These are phyloP conservation scores for Tricholoma hemisulphureum DNA, from an alignment of 768 basidiomycete species.

Conservation along the genomic window DNA sequence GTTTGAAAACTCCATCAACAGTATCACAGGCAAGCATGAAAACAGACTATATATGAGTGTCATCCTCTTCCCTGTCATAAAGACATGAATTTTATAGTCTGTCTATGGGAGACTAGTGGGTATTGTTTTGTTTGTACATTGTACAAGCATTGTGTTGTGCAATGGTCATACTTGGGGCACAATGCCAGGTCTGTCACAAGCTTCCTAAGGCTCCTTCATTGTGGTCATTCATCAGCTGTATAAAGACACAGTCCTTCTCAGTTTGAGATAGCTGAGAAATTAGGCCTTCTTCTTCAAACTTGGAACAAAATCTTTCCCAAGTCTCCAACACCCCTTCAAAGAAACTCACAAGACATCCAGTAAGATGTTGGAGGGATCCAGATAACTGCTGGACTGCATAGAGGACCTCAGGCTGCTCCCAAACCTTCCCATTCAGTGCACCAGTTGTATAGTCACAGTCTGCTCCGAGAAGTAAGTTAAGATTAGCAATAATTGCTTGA, in stretches of 20 bases:
- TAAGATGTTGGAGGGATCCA: constrained; percentile 15
- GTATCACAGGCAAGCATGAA: neutral
- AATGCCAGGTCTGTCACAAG: constrained; percentile 1
- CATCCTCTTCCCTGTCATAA: no score
- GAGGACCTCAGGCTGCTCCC: constrained; percentile 20
- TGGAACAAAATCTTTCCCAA: constrained; percentile 19
- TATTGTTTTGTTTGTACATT: constrained; percentile 9
- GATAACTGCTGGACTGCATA: constrained; percentile 9
- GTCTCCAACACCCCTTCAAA: constrained; percentile 24
- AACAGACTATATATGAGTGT: no score
- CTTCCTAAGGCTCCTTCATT: constrained; percentile 22
- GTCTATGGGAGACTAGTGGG: neutral
- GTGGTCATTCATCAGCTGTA: constrained; percentile 19
- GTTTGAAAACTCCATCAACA: neutral
- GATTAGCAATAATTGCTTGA: constrained; percentile 16
- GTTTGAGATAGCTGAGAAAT: constrained; percentile 8
- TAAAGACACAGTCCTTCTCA: constrained; percentile 10
- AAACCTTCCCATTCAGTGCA: constrained; percentile 22
- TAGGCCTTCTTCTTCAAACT: constrained; percentile 16
- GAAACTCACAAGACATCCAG: constrained; percentile 11
- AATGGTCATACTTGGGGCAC: constrained; percentile 9
- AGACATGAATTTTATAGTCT: no score
- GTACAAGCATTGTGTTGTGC: constrained; percentile 11
- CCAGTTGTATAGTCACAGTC: constrained; percentile 10
- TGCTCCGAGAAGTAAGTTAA: constrained; percentile 17